Percentiles rank a stretch among this genome's conserved stretches.
Conservation (phyloP, 768 basidiomycete genomes). For the Auricularia sp. region DNA sequence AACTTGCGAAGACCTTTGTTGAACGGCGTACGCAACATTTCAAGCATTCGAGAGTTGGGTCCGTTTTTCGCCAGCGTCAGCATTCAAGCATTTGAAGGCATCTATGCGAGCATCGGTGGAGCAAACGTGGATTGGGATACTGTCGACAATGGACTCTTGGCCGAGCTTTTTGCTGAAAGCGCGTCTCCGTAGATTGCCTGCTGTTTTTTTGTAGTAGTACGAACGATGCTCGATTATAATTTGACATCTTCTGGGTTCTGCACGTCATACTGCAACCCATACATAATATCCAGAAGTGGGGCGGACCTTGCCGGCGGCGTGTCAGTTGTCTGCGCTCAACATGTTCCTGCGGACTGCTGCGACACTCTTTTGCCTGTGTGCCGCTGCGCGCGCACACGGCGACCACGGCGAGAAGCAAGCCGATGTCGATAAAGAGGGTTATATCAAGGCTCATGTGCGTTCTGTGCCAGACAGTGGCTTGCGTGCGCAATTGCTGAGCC, state of each 20-base stretch:
- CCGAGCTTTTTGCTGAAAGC: slow-evolving; percentile 67
- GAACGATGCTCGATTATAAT: neutral
- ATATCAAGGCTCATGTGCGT: slow-evolving; percentile 87
- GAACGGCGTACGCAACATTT: slow-evolving; percentile 56
- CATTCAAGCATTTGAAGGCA: slow-evolving; percentile 79
- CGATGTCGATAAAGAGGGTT: slow-evolving; percentile 65
- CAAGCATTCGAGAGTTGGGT: slow-evolving; percentile 76
- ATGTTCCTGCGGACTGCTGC: neutral
- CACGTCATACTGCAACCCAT: neutral
- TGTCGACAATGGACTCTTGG: slow-evolving; percentile 69
- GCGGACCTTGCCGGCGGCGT: neutral
- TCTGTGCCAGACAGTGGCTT: slow-evolving; percentile 8
- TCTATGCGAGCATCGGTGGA: slow-evolving; percentile 57
- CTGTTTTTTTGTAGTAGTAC: neutral
- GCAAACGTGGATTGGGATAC: slow-evolving; percentile 83
- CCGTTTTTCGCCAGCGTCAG: slow-evolving; percentile 88
- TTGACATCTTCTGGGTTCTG: neutral
- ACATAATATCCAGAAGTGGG: neutral
- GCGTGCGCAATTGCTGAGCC: slow-evolving; percentile 11
- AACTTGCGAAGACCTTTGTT: slow-evolving; percentile 68
- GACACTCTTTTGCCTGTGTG: slow-evolving; percentile 26
- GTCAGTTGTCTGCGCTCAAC: neutral
- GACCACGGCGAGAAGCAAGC: slow-evolving; percentile 39
- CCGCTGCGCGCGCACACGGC: slow-evolving; percentile 42
- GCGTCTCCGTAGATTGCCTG: too few relatives aligned